A percentile compares a stretch with the other conserved stretches of the same genome.
Conservation (phyloP, 1,284 basidiomycete species). For the Thecaphora thlaspeos region DNA sequence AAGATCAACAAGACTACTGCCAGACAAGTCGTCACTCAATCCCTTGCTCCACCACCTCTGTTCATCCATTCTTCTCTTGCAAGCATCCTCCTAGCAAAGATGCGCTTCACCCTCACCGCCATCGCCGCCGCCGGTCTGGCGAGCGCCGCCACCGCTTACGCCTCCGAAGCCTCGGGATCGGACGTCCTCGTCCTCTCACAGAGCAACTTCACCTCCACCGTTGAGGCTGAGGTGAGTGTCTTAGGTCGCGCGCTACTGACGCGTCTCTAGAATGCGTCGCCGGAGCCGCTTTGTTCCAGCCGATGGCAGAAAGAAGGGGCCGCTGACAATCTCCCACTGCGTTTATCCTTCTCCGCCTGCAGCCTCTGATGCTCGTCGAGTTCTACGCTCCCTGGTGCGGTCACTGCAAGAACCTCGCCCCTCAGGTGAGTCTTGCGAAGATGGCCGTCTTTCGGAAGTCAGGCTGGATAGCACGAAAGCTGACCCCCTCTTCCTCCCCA, state of each 20-base stretch:
- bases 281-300: too few relatives aligned
- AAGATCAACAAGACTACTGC: too few relatives aligned
- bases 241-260: not conserved
- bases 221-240: constrained; percentile 63
- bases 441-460: too few relatives aligned
- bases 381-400: constrained; percentile 87
- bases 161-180: constrained; percentile 66
- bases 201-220: constrained; percentile 70
- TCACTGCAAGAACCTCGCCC: constrained; percentile 70
- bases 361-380: constrained; percentile 85
- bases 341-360: constrained; percentile 38
- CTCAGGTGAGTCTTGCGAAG: constrained; percentile 49
- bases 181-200: constrained; percentile 78
- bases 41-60: too few relatives aligned
- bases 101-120: constrained; percentile 38
- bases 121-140: constrained; percentile 36
- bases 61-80: too few relatives aligned
- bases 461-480: too few relatives aligned
- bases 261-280: too few relatives aligned
- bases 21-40: too few relatives aligned
- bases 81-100: too few relatives aligned
- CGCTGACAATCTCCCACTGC: not conserved
- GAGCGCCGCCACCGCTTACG: constrained; percentile 57
- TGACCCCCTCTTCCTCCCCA: constrained; percentile 63
- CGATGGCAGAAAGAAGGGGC: too few relatives aligned